Evolutionary conservation across 331 rosid species (phyloP).

Genomic region (Rosa hybrid): DNA sequence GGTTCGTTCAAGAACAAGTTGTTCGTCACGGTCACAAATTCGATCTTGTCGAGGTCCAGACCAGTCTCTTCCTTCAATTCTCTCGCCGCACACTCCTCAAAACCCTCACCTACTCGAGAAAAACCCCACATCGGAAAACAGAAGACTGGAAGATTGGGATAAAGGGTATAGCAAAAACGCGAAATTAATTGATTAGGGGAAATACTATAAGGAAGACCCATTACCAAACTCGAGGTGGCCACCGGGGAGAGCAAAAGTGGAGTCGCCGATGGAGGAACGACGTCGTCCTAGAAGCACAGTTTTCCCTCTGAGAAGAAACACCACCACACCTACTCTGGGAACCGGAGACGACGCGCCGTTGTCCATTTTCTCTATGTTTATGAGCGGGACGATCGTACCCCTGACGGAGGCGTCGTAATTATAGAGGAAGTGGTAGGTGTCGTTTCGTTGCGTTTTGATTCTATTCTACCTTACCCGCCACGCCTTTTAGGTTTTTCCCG

Average conservation of each 20-base stretch:
- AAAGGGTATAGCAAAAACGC: background rate
- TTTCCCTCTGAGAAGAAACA: constrained; percentile 57
- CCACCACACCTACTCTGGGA: constrained; percentile 69
- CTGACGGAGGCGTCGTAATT: background rate
- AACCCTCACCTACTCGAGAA: constrained; percentile 61
- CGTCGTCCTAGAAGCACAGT: constrained; percentile 65
- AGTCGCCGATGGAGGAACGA: constrained; percentile 56
- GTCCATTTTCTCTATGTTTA: no score
- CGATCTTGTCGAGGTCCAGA: constrained; percentile 39
- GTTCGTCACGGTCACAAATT: constrained; percentile 58
- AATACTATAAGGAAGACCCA: background rate
- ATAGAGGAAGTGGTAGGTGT: background rate
- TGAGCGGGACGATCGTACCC: background rate
- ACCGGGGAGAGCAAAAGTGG: constrained; percentile 76
- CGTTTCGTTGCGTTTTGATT: background rate
- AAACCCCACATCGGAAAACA: background rate
- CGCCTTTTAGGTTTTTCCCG: background rate
- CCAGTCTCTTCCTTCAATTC: constrained; percentile 84
- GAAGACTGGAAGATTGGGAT: background rate
- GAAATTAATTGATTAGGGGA: no score
- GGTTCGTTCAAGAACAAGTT: constrained; percentile 46
- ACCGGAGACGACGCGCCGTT: constrained; percentile 15
- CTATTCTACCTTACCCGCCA: background rate
- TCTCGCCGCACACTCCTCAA: constrained; percentile 68
- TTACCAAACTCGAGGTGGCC: constrained; percentile 91